Evolutionary conservation across 2,329 filamentous ascomycete genomes (phyloP), one percentile per base, ranked within the genome.

Genomic region (Gremmenia infestans): DNA sequence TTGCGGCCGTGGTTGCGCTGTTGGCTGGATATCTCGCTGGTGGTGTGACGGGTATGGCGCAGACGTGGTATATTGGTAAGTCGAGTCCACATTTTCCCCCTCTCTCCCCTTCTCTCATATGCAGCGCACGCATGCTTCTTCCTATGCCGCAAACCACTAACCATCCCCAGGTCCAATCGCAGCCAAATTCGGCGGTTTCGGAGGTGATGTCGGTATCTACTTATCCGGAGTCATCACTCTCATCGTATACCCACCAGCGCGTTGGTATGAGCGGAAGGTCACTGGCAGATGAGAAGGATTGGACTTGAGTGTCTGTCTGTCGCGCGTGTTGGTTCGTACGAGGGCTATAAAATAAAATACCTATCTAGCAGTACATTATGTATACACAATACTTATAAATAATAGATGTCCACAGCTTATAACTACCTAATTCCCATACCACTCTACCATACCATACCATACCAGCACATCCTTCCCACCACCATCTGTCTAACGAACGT

Each of bases 1-100:
- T 63, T 22, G 67, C 67, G n/a, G 67, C 67, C 32, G 57, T 69
- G 3, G 14, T 63, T 17, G 58, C 66, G 15, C 54, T 69, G 5
- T 49, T 69, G 22, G 48, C 58, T 11, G 65, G 67, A 4, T 69
- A 68, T 52, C 42, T 66, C 14, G 67, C 60, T 25, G 67, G 67
- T 47, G 67, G 66, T 57, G 57, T 69, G 14, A 60, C 66, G 2
- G 67, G 67, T 5, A 69, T 69, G 66, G 32, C 56, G 1, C 67
- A 69, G 49, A 67, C 61, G 8, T 68, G 66, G 65, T 68, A 68
- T 58, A 56, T 66, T 36, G 67, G 65, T 63, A 63, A 46, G 60
- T 52, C 15, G n/a, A 37, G 14, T 12, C 23, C 17, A 9, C 25
- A 19, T 17, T 25, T 23, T 22, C 42, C n/a, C 28, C 17, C 12